Evolutionary conservation across 306 rosid species (phyloP).

Genomic region (Vigna nakashimae): DNA sequence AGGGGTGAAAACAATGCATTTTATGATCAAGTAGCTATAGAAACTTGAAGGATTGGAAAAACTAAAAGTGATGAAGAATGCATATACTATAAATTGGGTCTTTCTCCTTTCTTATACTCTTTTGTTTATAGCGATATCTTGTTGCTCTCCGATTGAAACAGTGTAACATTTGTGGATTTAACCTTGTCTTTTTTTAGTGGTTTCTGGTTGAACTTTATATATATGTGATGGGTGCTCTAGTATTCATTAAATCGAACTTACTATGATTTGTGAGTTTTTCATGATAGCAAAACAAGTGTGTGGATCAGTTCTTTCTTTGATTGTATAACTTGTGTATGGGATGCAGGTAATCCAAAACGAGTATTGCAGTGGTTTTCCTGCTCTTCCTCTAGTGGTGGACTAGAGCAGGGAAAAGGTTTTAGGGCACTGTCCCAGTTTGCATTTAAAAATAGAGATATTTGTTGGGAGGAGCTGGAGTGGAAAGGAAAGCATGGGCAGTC

Average conservation of each 20-base stretch:
- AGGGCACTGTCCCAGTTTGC: conserved; percentile 85
- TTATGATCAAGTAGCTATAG: not conserved
- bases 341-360: conserved; percentile 78
- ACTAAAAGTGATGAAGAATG: not conserved
- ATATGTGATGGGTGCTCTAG: not conserved
- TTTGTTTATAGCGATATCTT: conserved; percentile 1
- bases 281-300: not conserved
- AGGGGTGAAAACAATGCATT: not conserved
- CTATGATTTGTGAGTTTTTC: not conserved
- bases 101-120: not conserved
- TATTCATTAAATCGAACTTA: not conserved
- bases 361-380: conserved; percentile 76
- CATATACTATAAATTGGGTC: not conserved
- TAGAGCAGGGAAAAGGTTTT: conserved; percentile 78
- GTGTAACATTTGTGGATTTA: conserved; percentile 13
- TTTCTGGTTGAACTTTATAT: conserved; percentile 3
- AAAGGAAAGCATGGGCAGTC: conserved; percentile 98
- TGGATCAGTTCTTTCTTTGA: conserved; percentile 28
- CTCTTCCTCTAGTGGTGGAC: conserved; percentile 57
- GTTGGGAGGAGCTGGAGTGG: conserved; percentile 99
- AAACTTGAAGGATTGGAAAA: not conserved
- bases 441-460: conserved; percentile 79
- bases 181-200: not conserved
- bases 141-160: not conserved
- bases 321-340: conserved; percentile 39